A percentile compares a stretch with the other conserved stretches of the same genome.
Evolutionary conservation across 108 stramenopile species (phyloP).

Genomic region (Conticribra guillardii): DNA sequence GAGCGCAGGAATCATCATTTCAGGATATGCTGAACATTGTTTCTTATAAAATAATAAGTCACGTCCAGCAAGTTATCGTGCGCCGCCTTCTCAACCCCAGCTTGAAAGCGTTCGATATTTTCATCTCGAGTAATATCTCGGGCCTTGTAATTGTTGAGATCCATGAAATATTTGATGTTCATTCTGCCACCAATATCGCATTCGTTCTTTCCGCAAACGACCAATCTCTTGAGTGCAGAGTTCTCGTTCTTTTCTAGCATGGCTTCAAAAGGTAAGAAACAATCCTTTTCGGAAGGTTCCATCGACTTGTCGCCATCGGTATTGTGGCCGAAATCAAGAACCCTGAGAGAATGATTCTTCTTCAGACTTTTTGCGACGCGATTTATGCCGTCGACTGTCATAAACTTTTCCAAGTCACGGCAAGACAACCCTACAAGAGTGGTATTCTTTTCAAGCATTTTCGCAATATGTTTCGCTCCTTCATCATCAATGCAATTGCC

Average conservation of each 20-base stretch:
- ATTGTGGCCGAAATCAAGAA: neutral
- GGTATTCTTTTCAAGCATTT: conserved; percentile 4
- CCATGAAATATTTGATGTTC: neutral
- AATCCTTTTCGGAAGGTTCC: neutral
- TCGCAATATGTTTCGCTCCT: conserved; percentile 1
- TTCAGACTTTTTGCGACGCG: neutral
- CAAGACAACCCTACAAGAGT: neutral
- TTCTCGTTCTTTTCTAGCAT: neutral
- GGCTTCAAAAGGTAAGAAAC: neutral
- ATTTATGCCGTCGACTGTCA: neutral
- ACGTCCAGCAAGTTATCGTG: neutral
- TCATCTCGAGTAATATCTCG: neutral
- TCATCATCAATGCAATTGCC: conserved; percentile 8
- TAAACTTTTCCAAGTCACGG: neutral
- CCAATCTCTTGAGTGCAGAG: neutral
- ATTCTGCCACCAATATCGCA: neutral
- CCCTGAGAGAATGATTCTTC: neutral
- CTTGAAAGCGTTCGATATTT: neutral
- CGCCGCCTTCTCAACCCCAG: neutral
- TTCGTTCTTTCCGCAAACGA: neutral
- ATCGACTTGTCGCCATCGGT: neutral
- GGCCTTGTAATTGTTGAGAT: neutral
- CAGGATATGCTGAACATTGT: neutral
- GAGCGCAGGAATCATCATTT: too few species aligned
- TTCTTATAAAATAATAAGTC: neutral